Evolutionary conservation across 2,329 filamentous ascomycete species (phyloP), one percentile per base, ranked within the genome.

Genomic region (Hypoxylon sp.): DNA sequence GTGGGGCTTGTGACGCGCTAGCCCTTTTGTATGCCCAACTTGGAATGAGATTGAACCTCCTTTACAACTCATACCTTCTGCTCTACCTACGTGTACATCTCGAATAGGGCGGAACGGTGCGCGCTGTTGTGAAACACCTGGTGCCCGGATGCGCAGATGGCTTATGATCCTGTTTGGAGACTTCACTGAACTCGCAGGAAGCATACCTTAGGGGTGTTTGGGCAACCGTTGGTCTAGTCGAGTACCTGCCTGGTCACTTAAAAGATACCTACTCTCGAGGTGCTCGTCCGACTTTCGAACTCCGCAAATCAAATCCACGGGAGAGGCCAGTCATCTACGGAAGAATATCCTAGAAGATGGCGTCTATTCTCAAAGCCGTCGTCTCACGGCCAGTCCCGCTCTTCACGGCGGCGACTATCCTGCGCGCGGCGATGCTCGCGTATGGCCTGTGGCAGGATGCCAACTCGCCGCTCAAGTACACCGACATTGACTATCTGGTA

Each of bases 401-500:
- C 71, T 87, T 90, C 76, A 66, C 79, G 55, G 76, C 85, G 11
- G 82, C 87, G 52, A 80, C 89, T 56, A 72, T 89, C 49, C 85
- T 99, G 22, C 92, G 95, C 64, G 75, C 87, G 5, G 76, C 81
- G 30, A 88, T 99, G 67, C 86, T 98, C 51, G 76, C 96, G 72
- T 98, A 98, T 77, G 94, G 95, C 61, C 86, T 93, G 64, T 94
- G 92, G 83, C 95, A 99, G 81, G 95, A 99, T 79, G 90, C 92
- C 63, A 85, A 94, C 79, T 96, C 93, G 6, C 89, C 94, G 13
- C 81, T 99, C 74, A 98, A 98, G 80, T 99, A 98, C 82, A 99
- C 95, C 53, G 95, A 99, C 79, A 97, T 99, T 72, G 95, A 99
- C 83, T 99, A 99, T 79, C 89, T 93, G 68, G 95, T 99, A 77